Evolutionary conservation across 140 eudicot species (phyloP).

Genomic region (Flaveria floridana): DNA sequence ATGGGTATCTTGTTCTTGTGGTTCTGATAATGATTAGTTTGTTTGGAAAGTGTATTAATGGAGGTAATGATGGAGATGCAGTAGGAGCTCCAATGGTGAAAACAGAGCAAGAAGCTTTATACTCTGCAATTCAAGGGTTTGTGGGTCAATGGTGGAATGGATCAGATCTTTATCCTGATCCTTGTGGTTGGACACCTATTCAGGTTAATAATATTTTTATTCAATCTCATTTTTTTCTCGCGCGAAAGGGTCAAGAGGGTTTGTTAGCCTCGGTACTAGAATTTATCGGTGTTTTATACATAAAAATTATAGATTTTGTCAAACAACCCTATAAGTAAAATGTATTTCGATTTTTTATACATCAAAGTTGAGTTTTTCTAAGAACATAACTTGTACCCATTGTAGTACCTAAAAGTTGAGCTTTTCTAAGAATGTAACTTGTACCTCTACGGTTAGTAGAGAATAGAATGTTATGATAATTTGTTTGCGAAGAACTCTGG

Average conservation of each 20-base stretch:
- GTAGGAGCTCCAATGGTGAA: slow-evolving; percentile 73
- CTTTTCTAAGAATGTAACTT: no score
- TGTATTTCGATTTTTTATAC: no score
- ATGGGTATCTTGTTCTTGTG: slow-evolving; percentile 27
- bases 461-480: no score
- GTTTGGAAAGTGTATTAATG: slow-evolving; percentile 35
- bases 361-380: no score
- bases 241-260: no score
- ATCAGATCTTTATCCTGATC: slow-evolving; percentile 96
- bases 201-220: slow-evolving; percentile 46
- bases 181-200: slow-evolving; percentile 99
- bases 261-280: no score
- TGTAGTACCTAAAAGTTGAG: no score
- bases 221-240: background rate
- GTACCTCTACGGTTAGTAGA: no score
- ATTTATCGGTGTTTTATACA: background rate
- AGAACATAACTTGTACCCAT: no score
- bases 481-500: no score
- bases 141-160: slow-evolving; percentile 96
- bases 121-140: slow-evolving; percentile 79
- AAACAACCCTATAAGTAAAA: no score
- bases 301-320: no score
- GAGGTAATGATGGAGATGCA: slow-evolving; percentile 38
- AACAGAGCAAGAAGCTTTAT: slow-evolving; percentile 72
- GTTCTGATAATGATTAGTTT: slow-evolving; percentile 30